phyloP scores from a whole-genome alignment of 2,329 filamentous ascomycete species.

The Bimuria novae-zelandiae region DNA sequence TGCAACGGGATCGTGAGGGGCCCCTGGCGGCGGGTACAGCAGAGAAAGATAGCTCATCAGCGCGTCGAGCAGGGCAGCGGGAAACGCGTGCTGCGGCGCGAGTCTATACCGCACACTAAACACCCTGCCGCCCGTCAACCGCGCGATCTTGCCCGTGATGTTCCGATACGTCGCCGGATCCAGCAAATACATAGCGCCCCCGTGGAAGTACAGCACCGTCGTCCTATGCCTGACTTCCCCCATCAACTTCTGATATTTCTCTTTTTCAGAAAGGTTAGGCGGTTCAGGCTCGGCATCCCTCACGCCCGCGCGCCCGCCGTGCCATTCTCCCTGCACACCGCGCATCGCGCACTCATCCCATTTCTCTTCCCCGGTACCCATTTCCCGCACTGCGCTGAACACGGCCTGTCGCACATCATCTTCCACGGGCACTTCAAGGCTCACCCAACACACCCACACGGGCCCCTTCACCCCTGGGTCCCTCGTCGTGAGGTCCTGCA shows the following conservation, averaged over 20 bases:
- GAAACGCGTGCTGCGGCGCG: slow-evolving; percentile 75
- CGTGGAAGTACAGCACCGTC: slow-evolving; percentile 76
- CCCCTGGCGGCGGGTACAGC: slow-evolving; percentile 70
- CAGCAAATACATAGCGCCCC: slow-evolving; percentile 73
- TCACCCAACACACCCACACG: slow-evolving; percentile 79
- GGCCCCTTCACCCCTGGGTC: slow-evolving; percentile 74
- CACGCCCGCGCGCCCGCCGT: slow-evolving; percentile 66
- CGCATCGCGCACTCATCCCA: slow-evolving; percentile 55
- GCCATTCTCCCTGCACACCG: slow-evolving; percentile 75
- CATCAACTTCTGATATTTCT: slow-evolving; percentile 70
- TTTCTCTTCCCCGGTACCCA: slow-evolving; percentile 49
- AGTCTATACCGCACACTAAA: slow-evolving; percentile 77
- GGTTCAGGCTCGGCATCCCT: slow-evolving; percentile 57
- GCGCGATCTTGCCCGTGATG: slow-evolving; percentile 64
- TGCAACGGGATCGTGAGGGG: slow-evolving; percentile 68
- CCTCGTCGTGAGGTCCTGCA: slow-evolving; percentile 65
- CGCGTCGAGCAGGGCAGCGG: slow-evolving; percentile 73
- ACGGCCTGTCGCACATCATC: slow-evolving; percentile 59
- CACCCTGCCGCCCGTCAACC: slow-evolving; percentile 67
- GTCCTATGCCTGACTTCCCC: slow-evolving; percentile 65
- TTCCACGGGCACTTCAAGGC: slow-evolving; percentile 63
- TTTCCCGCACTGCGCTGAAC: slow-evolving; percentile 60
- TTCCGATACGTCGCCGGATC: slow-evolving; percentile 71
- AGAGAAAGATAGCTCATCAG: slow-evolving; percentile 73
- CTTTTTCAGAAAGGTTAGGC: slow-evolving; percentile 59